phyloP scores from a whole-genome alignment of 495 filamentous ascomycete species.

The Aspergillus carlsbadensis region DNA sequence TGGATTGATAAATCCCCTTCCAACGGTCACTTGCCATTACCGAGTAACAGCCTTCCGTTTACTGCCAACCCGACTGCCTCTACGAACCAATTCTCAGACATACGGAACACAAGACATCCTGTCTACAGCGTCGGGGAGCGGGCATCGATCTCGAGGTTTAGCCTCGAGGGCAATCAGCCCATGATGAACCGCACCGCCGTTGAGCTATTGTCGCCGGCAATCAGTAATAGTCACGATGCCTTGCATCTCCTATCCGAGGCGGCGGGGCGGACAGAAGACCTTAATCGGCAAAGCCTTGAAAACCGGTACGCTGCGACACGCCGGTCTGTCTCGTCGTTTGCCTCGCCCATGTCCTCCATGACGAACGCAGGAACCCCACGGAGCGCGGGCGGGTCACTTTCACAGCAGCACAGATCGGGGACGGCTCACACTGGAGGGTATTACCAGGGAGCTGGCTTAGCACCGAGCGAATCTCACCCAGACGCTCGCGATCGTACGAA shows the following conservation, averaged over 20 bases:
- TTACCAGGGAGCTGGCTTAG: constrained; percentile 27
- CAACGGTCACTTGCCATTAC: constrained; percentile 7
- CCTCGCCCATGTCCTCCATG: constrained; percentile 42
- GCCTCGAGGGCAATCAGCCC: constrained; percentile 38
- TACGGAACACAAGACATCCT: constrained; percentile 27
- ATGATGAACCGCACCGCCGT: constrained; percentile 56
- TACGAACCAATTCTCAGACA: constrained; percentile 30
- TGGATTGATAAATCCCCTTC: constrained; percentile 33
- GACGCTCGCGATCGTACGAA: constrained; percentile 31
- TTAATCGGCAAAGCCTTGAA: constrained; percentile 43
- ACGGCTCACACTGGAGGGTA: constrained; percentile 29
- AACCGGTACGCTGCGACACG: constrained; percentile 39
- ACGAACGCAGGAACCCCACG: constrained; percentile 41
- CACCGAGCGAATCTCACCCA: constrained; percentile 31
- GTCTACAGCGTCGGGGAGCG: constrained; percentile 33
- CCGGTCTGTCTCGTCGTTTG: constrained; percentile 44
- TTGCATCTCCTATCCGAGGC: constrained; percentile 60
- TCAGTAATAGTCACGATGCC: constrained; percentile 59
- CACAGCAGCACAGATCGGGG: constrained; percentile 34
- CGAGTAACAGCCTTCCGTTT: constrained; percentile 24
- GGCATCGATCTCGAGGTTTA: constrained; percentile 24
- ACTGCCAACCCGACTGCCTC: constrained; percentile 26
- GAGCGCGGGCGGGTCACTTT: constrained; percentile 37
- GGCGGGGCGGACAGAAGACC: constrained; percentile 51
- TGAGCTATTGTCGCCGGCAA: constrained; percentile 55